Conservation (phyloP, 306 rosid genomes). For the Sicyos baderoa region DNA sequence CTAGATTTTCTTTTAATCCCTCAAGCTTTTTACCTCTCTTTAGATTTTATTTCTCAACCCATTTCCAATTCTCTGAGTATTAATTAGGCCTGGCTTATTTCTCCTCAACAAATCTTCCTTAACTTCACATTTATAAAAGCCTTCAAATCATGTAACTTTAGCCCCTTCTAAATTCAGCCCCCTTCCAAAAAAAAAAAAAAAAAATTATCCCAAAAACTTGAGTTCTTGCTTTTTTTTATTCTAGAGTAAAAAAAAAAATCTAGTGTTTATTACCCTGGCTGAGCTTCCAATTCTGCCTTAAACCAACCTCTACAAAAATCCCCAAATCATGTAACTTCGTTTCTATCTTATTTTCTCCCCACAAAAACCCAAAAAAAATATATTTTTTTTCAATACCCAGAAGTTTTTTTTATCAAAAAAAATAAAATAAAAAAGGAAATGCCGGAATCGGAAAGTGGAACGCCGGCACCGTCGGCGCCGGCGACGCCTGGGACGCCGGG, state of each 20-base stretch:
- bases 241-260: no score
- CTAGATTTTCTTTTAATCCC: background rate
- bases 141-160: slow-evolving; percentile 50
- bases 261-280: slow-evolving; percentile 25
- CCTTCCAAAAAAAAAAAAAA: background rate
- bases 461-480: slow-evolving; percentile 47
- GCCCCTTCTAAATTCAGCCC: slow-evolving; percentile 10
- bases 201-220: background rate
- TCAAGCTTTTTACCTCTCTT: background rate
- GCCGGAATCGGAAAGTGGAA: slow-evolving; percentile 50
- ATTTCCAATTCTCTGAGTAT: background rate
- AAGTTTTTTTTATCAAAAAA: background rate
- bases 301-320: slow-evolving; percentile 28
- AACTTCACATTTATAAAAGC: slow-evolving; percentile 50
- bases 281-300: slow-evolving; percentile 23
- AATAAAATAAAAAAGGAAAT: slow-evolving; percentile 21
- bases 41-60: slow-evolving; percentile 9
- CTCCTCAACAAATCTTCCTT: slow-evolving; percentile 34
- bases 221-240: background rate
- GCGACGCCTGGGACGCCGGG: slow-evolving; percentile 74
- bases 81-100: slow-evolving; percentile 42
- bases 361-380: background rate
- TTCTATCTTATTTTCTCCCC: slow-evolving; percentile 5
- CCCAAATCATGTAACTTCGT: slow-evolving; percentile 35
- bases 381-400: background rate